Conservation (phyloP, 1,139 yeast species). For the Zygosaccharomyces pseudobailii region DNA sequence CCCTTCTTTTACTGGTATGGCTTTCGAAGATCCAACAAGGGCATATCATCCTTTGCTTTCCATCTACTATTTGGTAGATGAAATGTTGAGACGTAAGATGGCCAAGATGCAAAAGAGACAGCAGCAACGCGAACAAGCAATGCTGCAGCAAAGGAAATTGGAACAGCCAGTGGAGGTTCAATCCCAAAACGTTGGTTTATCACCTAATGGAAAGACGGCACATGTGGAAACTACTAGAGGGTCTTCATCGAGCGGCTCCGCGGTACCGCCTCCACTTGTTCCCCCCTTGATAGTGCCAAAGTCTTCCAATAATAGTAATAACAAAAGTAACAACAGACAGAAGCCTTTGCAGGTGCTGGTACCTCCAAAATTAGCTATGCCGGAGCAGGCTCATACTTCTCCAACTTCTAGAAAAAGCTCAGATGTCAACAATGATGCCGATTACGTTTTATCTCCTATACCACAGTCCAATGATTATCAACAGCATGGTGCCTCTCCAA, state of each 20-base stretch:
- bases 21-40: conserved; percentile 70
- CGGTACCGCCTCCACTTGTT: conserved; percentile 7
- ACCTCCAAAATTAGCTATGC: conserved; percentile 45
- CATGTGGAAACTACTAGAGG: conserved; percentile 5
- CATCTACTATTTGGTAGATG: conserved; percentile 80
- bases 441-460: conserved; percentile 23
- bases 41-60: conserved; percentile 88
- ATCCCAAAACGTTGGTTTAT: conserved; percentile 13
- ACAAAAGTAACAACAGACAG: conserved; percentile 7
- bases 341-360: conserved; percentile 31
- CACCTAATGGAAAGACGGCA: conserved; percentile 1
- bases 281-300: conserved; percentile 5
- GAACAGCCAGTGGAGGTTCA: conserved; percentile 18
- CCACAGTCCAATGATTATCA: conserved; percentile 19
- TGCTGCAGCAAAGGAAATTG: conserved; percentile 17
- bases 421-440: conserved; percentile 23
- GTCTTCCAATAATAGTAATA: conserved; percentile 7
- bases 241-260: not conserved
- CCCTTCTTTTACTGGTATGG: conserved; percentile 15
- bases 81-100: conserved; percentile 67
- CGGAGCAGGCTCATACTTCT: conserved; percentile 69
- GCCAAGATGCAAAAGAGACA: conserved; percentile 41
- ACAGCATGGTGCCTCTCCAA: conserved; percentile 15
- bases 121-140: conserved; percentile 21
- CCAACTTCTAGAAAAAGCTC: conserved; percentile 33